A percentile compares a stretch with the other conserved stretches of the same genome.
Evolutionary conservation across 495 filamentous ascomycete species (phyloP).

Genomic region (Elasticomyces elasticus): DNA sequence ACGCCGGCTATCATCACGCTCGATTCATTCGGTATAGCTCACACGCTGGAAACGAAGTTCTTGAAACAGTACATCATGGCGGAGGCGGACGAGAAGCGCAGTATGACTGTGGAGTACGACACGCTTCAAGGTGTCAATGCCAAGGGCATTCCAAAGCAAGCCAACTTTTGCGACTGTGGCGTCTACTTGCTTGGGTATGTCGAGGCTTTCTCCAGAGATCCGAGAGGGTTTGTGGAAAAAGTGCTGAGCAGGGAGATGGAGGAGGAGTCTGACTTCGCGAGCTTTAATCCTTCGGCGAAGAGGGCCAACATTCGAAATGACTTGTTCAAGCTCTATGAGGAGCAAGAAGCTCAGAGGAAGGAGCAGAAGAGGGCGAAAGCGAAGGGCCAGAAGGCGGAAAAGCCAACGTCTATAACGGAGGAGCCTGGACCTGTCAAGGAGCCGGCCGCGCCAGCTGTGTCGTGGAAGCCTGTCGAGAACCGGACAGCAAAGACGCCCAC

Average conservation of each 20-base stretch:
- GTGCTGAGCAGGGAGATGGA: slow-evolving; percentile 42
- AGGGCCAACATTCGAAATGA: slow-evolving; percentile 45
- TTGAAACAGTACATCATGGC: slow-evolving; percentile 67
- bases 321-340: slow-evolving; percentile 39
- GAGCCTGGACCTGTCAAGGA: neutral
- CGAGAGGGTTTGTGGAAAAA: slow-evolving; percentile 52
- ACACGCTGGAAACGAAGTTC: slow-evolving; percentile 48
- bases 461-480: no score
- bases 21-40: slow-evolving; percentile 63
- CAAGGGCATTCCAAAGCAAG: slow-evolving; percentile 62
- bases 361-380: slow-evolving; percentile 10
- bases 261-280: slow-evolving; percentile 43
- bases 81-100: slow-evolving; percentile 62
- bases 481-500: no score
- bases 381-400: neutral
- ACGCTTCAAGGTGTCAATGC: slow-evolving; percentile 56
- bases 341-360: slow-evolving; percentile 34
- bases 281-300: slow-evolving; percentile 42
- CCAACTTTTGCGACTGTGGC: slow-evolving; percentile 83
- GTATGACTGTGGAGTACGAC: slow-evolving; percentile 44
- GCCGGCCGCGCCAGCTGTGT: neutral
- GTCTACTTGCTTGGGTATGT: slow-evolving; percentile 76
- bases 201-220: slow-evolving; percentile 63
- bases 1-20: slow-evolving; percentile 70
- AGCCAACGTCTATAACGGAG: neutral